Base-by-base conservation (phyloP, 2,329 filamentous ascomycete species). In the Fusarium sublunatum region DNA sequence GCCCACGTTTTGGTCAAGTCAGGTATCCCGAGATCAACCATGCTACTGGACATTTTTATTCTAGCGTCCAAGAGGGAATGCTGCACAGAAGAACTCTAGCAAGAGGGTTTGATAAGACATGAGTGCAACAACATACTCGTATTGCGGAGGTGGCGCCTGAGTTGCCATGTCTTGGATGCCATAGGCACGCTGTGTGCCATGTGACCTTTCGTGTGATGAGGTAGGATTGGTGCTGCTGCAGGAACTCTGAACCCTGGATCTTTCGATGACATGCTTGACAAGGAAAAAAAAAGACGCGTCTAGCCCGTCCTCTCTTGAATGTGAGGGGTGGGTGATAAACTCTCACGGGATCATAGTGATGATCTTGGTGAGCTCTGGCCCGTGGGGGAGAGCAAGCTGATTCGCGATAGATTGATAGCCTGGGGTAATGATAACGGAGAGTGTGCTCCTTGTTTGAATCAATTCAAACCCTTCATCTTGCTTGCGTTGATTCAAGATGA, bases 91-190 rank as follows among this genome's bases (percentile, higher is more conserved):
- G 34, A 58, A 62, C 53, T 63, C 39, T 54, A 10, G 28, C 36
- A 38, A 44, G 29, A 36, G 42, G 22, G 32, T 13, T 35, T 53
- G 24, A 26, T 26, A 12, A 34, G n/a, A 19, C 13, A 29, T 25
- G 24, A 29, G 43, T 48, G 43, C 29, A 54, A 42, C 51, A 26
- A 12, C 22, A 6, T 38, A 10, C 6, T 53, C 15, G 15, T 26
- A 56, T 51, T 63, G 62, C 45, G 62, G 62, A 66, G 62, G 62
- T 65, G 62, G 62, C 62, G 62, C 54, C 44, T 65, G 48, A 41
- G 57, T 66, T 64, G 34, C 24, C 34, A 59, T 54, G 59, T 64
- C 44, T 64, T 46, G 36, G 46, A 40, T 12, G 46, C 24, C 24
- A 38, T 58, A 48, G 26, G 42, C 41, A 46, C 36, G 49, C 40